A percentile compares a stretch with the other conserved stretches of the same genome.
phyloP scores from a whole-genome alignment of 306 rosid species.

The Lathyrus sativus region DNA sequence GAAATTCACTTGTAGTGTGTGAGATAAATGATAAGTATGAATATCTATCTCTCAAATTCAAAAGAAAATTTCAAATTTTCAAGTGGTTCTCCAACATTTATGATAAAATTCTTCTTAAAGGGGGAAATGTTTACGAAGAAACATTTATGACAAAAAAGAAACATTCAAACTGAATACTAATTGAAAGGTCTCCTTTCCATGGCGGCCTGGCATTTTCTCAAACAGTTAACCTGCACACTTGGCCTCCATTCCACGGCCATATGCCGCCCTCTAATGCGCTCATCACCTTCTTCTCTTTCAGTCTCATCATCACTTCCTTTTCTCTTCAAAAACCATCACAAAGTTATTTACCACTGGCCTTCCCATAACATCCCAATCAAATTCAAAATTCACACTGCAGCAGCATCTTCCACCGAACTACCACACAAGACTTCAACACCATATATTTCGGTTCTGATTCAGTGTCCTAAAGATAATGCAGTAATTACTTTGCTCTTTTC shows the following conservation, averaged over 20 bases:
- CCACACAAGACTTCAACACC: conserved; percentile 42
- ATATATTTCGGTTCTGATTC: conserved; percentile 64
- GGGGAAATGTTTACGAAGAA: no score
- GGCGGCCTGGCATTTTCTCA: conserved; percentile 44
- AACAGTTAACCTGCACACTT: conserved; percentile 44
- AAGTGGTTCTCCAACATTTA: no score
- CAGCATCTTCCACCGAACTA: conserved; percentile 35
- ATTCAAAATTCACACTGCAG: conserved; percentile 5
- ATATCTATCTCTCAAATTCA: no score
- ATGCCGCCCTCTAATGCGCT: conserved; percentile 37
- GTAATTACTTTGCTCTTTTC: conserved; percentile 49
- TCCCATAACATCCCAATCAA: conserved; percentile 6
- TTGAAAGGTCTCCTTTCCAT: background rate
- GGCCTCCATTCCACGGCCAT: conserved; percentile 31
- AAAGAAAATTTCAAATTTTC: no score
- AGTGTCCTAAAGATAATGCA: conserved; percentile 61
- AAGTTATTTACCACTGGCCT: conserved; percentile 24
- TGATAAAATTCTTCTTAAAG: no score
- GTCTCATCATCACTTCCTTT: conserved; percentile 13
- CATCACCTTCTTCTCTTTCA: conserved; percentile 22
- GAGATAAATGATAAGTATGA: no score
- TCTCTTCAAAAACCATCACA: conserved; percentile 38
- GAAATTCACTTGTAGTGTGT: no score
- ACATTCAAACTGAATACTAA: no score
- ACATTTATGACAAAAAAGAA: no score